phyloP scores from a whole-genome alignment of 495 filamentous ascomycete species.

The Halenospora varia region DNA sequence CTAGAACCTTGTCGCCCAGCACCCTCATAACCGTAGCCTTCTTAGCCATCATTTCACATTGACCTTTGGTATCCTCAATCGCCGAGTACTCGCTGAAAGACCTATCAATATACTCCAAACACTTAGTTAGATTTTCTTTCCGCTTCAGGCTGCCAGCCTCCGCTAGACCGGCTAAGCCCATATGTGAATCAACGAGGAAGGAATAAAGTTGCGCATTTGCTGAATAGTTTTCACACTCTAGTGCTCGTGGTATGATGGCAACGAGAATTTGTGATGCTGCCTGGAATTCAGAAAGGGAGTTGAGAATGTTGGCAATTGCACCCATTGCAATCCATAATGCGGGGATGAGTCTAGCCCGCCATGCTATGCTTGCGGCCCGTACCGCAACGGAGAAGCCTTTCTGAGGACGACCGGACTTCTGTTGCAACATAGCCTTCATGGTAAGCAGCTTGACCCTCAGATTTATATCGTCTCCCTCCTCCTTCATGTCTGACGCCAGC shows the following conservation, averaged over 20 bases:
- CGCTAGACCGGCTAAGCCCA: slow-evolving; percentile 69
- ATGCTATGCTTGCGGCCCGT: slow-evolving; percentile 72
- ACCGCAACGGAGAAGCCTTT: slow-evolving; percentile 81
- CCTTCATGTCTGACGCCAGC: slow-evolving; percentile 58
- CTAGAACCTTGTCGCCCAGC: slow-evolving; percentile 63
- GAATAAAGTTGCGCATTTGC: slow-evolving; percentile 67
- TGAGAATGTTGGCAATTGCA: slow-evolving; percentile 63
- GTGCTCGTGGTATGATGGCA: slow-evolving; percentile 73
- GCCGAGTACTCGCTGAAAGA: slow-evolving; percentile 62
- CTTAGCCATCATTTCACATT: slow-evolving; percentile 83
- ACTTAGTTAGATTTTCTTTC: slow-evolving; percentile 60
- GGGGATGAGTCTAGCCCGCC: slow-evolving; percentile 65
- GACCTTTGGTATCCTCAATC: slow-evolving; percentile 68
- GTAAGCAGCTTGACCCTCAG: slow-evolving; percentile 72
- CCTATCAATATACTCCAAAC: slow-evolving; percentile 62
- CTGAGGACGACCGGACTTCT: slow-evolving; percentile 65
- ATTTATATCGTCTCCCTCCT: slow-evolving; percentile 69
- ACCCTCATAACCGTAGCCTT: slow-evolving; percentile 77
- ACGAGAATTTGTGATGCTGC: slow-evolving; percentile 63
- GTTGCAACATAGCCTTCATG: slow-evolving; percentile 70
- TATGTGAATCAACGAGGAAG: slow-evolving; percentile 74
- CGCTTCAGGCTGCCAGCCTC: slow-evolving; percentile 23
- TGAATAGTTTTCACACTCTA: slow-evolving; percentile 67
- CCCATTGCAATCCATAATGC: slow-evolving; percentile 75
- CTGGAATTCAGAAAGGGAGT: slow-evolving; percentile 69